Base-by-base conservation (phyloP, 2,329 filamentous ascomycete species). In the Sclerotinia trifoliorum region DNA sequence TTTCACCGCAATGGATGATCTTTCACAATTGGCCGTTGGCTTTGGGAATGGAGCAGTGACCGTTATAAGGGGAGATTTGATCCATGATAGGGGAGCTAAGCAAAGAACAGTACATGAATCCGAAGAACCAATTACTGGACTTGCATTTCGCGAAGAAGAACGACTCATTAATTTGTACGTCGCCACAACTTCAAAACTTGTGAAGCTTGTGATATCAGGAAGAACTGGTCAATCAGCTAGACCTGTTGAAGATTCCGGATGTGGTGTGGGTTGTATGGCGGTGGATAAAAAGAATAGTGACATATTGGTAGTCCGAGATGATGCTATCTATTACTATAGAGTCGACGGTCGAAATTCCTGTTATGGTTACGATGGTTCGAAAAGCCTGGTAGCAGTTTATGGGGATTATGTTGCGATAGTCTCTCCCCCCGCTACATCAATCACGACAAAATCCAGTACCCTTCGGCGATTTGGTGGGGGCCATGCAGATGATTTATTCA, bases 11-110 rank as follows among this genome's bases (percentile, higher is more conserved):
- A 87, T 95, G 39, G 90, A 93, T 61, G 94, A 98, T 79, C 83
- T 99, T 32, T 92, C 92, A 5, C 95, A 99, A 81, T 87, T 98
- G 39, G 95, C 94, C 5, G 91, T 98, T 8, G 96, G 95, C 6
- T 99, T 99, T 77, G 95, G 90, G 17, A 98, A 99, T 79, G 95
- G 95, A 10, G 89, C 94, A 0, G 94, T 99, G 17, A 96, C 93
- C 0, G 89, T 99, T 39, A 92, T 99, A 68, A 87, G 95, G 69
- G 95, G 96, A 70, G 95, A 99, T 77, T 83, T 99, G 61, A 92
- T 99, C 74, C 93, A 99, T 78, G 95, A 99, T 78, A 88, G 95
- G 68, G 95, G 96, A 29, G 93, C 94, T 15, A 93, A 93, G 77
- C 95, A 99, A 78, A 88, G 95, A 65, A 95, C 94, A 46, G 92